Evolutionary conservation across 2,329 filamentous ascomycete species (phyloP), one percentile per base, ranked within the genome.

Genomic region (Raffaelea deltoideospora): DNA sequence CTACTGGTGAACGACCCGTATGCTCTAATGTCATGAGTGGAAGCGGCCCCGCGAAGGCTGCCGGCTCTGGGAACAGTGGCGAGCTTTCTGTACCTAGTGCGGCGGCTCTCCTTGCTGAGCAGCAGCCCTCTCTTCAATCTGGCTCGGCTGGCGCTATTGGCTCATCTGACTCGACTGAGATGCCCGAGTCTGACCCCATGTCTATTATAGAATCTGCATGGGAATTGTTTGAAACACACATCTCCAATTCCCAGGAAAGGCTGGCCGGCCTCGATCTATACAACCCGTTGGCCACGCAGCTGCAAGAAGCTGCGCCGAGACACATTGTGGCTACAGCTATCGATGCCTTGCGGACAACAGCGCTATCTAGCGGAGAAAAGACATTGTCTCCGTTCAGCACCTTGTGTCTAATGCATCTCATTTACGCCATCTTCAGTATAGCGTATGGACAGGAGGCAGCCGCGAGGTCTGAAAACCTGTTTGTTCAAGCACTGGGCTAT

Each of bases 351-450:
- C 55, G 49, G 8, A 38, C 14, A 10, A 49, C 48, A 10, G 51
- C 66, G 5, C 43, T 69, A 0, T 50, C 56, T 18, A n/a, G n/a
- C n/a, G 9, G 14, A 62, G 60, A 3, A 46, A 46, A n/a, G 49
- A 51, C 7, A 49, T 54, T 50, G 3, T 57, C 60, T 1, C 54
- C 67, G 4, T 45, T 64, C 21, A 56, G 65, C 21, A 56, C 60
- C 3, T 46, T 72, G 2, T 71, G 65, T 46, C 64, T 72, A 41
- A 48, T 69, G 23, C 67, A 72, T 38, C 43, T 72, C 17, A 53
- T 64, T 19, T 70, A 69, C 43, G 62, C 65, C 11, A 56, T 71
- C 27, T 67, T 61, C 4, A 44, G 68, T 10, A 54, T 65, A 13
- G 46, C 66, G 5, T 57, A 61, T 60, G 45, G 54, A 60, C 35